These are phyloP conservation scores for Dictyostelium firmibasis DNA, from an alignment of 78 protist genomes.

Conservation along the genomic window DNA sequence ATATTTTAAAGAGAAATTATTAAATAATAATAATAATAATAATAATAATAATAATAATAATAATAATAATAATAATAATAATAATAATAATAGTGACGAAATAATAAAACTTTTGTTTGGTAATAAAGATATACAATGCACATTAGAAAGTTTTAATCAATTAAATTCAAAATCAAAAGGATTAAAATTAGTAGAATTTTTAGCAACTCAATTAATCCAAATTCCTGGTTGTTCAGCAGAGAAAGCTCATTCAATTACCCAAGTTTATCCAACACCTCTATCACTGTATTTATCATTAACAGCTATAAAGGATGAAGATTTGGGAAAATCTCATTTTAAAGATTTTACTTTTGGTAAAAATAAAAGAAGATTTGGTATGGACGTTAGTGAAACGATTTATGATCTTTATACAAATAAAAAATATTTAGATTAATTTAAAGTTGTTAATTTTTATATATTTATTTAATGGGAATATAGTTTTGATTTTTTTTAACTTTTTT, in stretches of 20 bases:
- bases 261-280: constrained; percentile 23
- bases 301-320: background rate
- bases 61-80: background rate
- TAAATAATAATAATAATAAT: background rate
- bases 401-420: background rate
- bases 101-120: background rate
- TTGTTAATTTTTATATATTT: background rate
- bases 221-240: constrained; percentile 38
- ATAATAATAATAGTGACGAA: background rate
- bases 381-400: background rate
- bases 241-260: background rate
- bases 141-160: constrained; percentile 33
- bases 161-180: constrained; percentile 26
- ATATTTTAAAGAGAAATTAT: background rate
- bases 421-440: background rate
- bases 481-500: background rate
- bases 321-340: background rate
- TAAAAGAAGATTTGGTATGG: constrained; percentile 6
- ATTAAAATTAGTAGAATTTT: constrained; percentile 24
- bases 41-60: background rate
- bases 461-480: background rate
- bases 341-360: constrained; percentile 13
- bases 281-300: background rate
- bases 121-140: background rate
- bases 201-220: constrained; percentile 49